phyloP scores from a whole-genome alignment of 768 basidiomycete species.

The Suillus americanus region DNA sequence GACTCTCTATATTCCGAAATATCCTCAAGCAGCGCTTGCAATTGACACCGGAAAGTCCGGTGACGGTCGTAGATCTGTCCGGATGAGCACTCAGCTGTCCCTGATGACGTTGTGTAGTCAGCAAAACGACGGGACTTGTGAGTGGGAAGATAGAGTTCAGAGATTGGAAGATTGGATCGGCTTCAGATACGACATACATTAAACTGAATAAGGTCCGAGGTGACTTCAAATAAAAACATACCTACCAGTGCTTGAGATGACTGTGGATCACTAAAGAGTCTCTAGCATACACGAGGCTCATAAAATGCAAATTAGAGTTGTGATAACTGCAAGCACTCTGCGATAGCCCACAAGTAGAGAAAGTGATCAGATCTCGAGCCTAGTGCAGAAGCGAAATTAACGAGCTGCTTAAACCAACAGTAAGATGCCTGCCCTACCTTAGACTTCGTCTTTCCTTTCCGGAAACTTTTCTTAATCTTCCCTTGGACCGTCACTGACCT shows the following conservation, averaged over 20 bases:
- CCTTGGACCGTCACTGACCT: slow-evolving; percentile 27
- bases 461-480: slow-evolving; percentile 32
- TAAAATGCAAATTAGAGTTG: not conserved
- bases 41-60: not conserved
- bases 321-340: not conserved
- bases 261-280: not conserved
- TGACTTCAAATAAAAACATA: slow-evolving; percentile 1
- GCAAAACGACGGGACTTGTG: not conserved
- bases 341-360: not conserved
- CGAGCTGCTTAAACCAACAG: not conserved
- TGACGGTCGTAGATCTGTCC: not conserved
- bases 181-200: slow-evolving; percentile 3
- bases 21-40: not conserved
- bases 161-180: slow-evolving; percentile 3
- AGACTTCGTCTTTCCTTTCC: slow-evolving; percentile 31
- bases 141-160: slow-evolving; percentile 2
- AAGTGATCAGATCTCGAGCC: slow-evolving; percentile 13
- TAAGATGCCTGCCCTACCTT: slow-evolving; percentile 22
- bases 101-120: slow-evolving; percentile 3
- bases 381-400: slow-evolving; percentile 1
- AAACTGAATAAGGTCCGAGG: slow-evolving; percentile 4
- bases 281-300: slow-evolving; percentile 1
- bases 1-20: slow-evolving; percentile 1
- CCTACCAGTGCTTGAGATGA: not conserved
- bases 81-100: slow-evolving; percentile 1